Evolutionary conservation across 495 filamentous ascomycete species (phyloP), one percentile per base, ranked within the genome.

Genomic region (Penicillium fimorum): DNA sequence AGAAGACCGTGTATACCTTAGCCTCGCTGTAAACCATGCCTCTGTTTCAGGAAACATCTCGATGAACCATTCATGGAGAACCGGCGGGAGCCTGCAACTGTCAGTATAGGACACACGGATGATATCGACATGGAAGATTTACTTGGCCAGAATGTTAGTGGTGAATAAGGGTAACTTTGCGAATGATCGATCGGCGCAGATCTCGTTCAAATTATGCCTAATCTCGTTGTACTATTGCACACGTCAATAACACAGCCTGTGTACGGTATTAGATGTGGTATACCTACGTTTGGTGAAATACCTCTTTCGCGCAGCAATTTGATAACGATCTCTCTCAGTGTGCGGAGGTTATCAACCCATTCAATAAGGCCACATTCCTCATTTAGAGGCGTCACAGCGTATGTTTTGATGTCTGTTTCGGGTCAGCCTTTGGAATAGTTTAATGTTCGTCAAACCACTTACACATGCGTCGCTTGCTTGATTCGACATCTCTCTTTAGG

Each of bases 321-420:
- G 47, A 95, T 78, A 44, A 99, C 76, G 67, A 97, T 96, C 58
- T 99, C 94, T 50, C 94, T 89, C 53, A 97, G 78, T 17, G 94
- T 92, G 59, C 91, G 92, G 54, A 97, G 84, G 29, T 93, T 92
- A 60, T 97, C 91, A n/a, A 99, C 90, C 94, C 94, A 99, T 74
- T 99, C 92, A 60, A 99, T 96, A 47, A 96, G 84, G 56, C 94
- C 94, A 63, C 94, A 97, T 72, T 97, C 94, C 71, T 99, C 94
- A 65, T 97, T 97, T 44, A 99, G 74, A 11, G 94, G 94, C 4
- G 93, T 97, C 30, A 99, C 94, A 17, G 88, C 89, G 64, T 99
- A 97, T 4, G 94, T 97, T 70, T 91, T 92, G 71, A 99, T 96
- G 65, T 97, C 89, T 72, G 77, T 66, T 44, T 75, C 22, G 10